Evolutionary conservation across 139 green algal species (phyloP), one percentile per base, ranked within the genome.

Genomic region (Asterochloris sp.): DNA sequence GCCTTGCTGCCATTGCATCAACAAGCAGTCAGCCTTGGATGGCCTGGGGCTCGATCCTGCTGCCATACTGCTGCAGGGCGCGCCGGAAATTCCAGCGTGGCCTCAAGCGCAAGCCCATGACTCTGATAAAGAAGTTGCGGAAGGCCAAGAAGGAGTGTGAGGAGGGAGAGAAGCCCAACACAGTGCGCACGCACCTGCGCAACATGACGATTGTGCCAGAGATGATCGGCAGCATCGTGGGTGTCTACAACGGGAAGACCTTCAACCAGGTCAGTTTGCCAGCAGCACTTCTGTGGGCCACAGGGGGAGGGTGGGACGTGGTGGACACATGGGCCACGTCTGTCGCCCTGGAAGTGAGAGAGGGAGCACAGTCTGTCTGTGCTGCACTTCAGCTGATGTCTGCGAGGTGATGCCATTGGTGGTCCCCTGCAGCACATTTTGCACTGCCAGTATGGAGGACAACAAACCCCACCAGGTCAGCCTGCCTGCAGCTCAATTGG

Each of bases 131-230:
- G 92, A 98, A 98, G 92, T 92, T 99, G 79, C 92, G 97, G 77
- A 98, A 98, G 91, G 96, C 95, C 82, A 94, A 92, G 89, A 91
- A 91, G 84, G 86, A 85, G 76, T 85, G 85, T 16, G 82, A 74
- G 11, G 54, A 73, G 62, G 84, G 84, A 13, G 96, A 99, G 91
- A 99, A 99, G 95, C 97, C 97, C 63, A 94, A 98, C 75, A 88
- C 95, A 24, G 96, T 99, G 83, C 93, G 97, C 87, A 99, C 97
- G 24, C 97, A 99, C 91, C 91, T 99, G 88, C 92, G 97, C 79
- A 98, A 99, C 92, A 99, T 99, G 96, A 96, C 99, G 89, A 96
- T 99, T 79, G 93, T 99, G 71, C 97, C 97, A 29, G 96, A 99
- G 92, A 99, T 99, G 97, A 99, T 99, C 81, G 97, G 97, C 81